These are phyloP conservation scores for Dimocarpus longan DNA, from an alignment of 345 rosid species.

Conservation along the genomic window DNA sequence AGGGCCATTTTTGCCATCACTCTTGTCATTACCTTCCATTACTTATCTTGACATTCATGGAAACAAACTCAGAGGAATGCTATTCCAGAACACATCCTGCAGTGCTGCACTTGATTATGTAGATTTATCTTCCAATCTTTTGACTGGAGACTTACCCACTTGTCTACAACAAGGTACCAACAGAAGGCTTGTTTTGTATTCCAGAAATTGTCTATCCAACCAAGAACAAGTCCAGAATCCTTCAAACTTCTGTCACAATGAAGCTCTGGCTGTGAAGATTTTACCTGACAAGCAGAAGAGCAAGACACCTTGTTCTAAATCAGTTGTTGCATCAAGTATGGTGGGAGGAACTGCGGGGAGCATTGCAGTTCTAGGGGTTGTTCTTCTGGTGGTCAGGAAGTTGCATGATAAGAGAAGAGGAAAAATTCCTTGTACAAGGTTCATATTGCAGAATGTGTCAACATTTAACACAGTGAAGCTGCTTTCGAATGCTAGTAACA, in stretches of 20 bases:
- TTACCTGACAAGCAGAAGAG: slow-evolving; percentile 36
- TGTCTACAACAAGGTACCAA: slow-evolving; percentile 36
- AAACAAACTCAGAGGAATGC: slow-evolving; percentile 56
- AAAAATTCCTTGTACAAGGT: slow-evolving; percentile 30
- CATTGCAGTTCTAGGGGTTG: slow-evolving; percentile 33
- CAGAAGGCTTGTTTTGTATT: slow-evolving; percentile 31
- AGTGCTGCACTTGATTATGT: slow-evolving; percentile 40
- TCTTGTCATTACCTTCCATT: slow-evolving; percentile 53
- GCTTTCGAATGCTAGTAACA: slow-evolving; percentile 69
- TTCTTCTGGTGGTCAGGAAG: slow-evolving; percentile 34
- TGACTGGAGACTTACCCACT: slow-evolving; percentile 58
- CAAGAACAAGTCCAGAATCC: slow-evolving; percentile 50
- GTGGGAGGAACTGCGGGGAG: slow-evolving; percentile 49
- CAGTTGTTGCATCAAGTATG: slow-evolving; percentile 43
- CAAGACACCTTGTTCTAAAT: slow-evolving; percentile 21
- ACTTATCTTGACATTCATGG: slow-evolving; percentile 47
- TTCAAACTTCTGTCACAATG: slow-evolving; percentile 45
- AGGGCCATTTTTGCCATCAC: slow-evolving; percentile 50
- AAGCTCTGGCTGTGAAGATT: slow-evolving; percentile 61
- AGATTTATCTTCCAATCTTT: slow-evolving; percentile 57
- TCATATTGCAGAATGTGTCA: slow-evolving; percentile 36
- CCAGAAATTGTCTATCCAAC: slow-evolving; percentile 51
- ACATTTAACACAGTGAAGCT: slow-evolving; percentile 46
- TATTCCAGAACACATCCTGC: slow-evolving; percentile 54
- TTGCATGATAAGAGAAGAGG: slow-evolving; percentile 2